Evolutionary conservation across 2,329 filamentous ascomycete genomes (phyloP).

Genomic region (Calonectria pteridis): DNA sequence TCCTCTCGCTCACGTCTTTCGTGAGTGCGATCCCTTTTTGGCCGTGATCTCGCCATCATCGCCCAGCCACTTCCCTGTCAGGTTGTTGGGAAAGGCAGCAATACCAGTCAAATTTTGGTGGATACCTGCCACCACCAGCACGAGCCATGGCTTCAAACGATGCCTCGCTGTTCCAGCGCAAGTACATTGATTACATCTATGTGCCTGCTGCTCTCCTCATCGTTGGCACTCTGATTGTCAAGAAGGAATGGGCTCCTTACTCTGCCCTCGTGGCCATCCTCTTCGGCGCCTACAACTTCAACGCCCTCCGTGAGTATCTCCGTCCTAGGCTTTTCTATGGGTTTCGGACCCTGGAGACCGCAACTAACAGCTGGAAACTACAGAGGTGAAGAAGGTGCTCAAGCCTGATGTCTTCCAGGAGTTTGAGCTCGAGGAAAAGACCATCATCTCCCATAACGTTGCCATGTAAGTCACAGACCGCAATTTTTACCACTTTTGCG

Average conservation of each 20-base stretch:
- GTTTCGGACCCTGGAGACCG: background rate
- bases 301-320: conserved; percentile 72
- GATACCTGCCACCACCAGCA: conserved; percentile 29
- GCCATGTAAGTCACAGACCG: conserved; percentile 76
- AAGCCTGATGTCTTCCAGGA: conserved; percentile 91
- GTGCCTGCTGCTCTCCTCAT: conserved; percentile 85
- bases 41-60: conserved; percentile 12
- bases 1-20: background rate
- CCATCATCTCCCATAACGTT: conserved; percentile 95
- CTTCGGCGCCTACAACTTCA: conserved; percentile 79
- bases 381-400: conserved; percentile 84
- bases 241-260: conserved; percentile 81
- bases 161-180: conserved; percentile 60
- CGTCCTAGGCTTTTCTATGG: background rate
- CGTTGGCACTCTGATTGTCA: conserved; percentile 80
- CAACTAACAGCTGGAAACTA: conserved; percentile 28
- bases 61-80: background rate
- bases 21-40: conserved; percentile 11
- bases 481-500: conserved; percentile 6
- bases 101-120: conserved; percentile 31
- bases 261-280: conserved; percentile 75
- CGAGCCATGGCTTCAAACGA: conserved; percentile 45
- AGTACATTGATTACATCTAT: conserved; percentile 84
- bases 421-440: conserved; percentile 95
- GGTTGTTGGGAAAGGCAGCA: conserved; percentile 26